Evolutionary conservation across 257 asterid genomes (phyloP).

Genomic region (Solanum sitiens): DNA sequence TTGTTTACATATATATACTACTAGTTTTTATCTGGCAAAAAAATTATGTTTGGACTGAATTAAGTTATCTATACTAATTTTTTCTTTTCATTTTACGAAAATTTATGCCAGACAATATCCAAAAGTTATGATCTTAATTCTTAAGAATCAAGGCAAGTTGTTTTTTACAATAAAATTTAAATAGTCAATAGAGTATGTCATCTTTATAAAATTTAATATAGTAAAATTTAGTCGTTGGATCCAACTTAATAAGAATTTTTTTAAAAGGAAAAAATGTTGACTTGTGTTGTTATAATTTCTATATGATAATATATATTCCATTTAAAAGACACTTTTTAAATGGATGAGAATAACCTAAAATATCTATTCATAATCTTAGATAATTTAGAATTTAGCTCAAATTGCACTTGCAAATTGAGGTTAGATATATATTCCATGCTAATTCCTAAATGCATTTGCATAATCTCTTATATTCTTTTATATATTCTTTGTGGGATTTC

Average conservation of each 20-base stretch:
- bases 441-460: not conserved
- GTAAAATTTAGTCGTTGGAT: not conserved
- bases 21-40: not conserved
- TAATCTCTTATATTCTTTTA: not conserved
- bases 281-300: not conserved
- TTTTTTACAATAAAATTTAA: not conserved
- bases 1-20: not conserved
- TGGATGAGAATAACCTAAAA: not conserved
- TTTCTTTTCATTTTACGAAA: not conserved
- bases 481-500: not conserved
- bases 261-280: not conserved
- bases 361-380: not conserved
- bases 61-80: not conserved
- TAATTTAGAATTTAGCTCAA: not conserved
- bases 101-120: not conserved
- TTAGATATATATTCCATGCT: not conserved
- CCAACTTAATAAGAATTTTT: not conserved
- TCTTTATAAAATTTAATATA: not conserved
- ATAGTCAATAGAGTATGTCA: not conserved
- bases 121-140: not conserved
- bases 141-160: not conserved
- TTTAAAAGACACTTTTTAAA: not conserved
- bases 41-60: not conserved
- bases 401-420: not conserved
- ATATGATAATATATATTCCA: not conserved